A percentile compares a stretch with the other conserved stretches of the same genome.
phyloP scores from a whole-genome alignment of 73 alveolate species.

The Blepharisma stoltei region DNA sequence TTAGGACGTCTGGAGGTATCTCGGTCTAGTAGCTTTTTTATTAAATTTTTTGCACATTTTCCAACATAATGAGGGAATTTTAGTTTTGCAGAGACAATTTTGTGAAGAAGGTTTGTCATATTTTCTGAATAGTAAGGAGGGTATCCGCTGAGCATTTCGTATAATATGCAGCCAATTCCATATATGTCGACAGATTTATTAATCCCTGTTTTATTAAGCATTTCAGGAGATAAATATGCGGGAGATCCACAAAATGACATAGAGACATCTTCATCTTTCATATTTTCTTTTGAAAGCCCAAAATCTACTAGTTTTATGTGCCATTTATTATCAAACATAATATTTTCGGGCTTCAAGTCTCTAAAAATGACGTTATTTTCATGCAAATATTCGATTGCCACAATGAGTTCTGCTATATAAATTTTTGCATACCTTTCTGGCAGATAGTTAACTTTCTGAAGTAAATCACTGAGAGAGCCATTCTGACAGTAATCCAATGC shows the following conservation, averaged over 20 bases:
- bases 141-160: conserved; percentile 66
- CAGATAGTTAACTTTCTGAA: conserved; percentile 6
- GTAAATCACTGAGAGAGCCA: conserved; percentile 32
- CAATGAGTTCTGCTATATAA: conserved; percentile 61
- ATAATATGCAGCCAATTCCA: conserved; percentile 70
- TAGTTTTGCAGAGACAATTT: conserved; percentile 47
- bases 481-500: conserved; percentile 26
- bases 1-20: conserved; percentile 20
- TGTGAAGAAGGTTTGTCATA: conserved; percentile 44
- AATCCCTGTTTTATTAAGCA: conserved; percentile 63
- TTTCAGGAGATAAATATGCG: conserved; percentile 80
- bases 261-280: conserved; percentile 50
- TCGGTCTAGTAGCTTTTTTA: conserved; percentile 23
- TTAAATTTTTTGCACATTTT: conserved; percentile 45
- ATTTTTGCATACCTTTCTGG: conserved; percentile 59
- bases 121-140: conserved; percentile 66
- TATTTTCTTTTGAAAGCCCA: conserved; percentile 68
- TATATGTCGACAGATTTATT: conserved; percentile 64
- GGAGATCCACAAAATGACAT: conserved; percentile 81
- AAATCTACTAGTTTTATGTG: conserved; percentile 67
- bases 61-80: conserved; percentile 49
- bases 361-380: conserved; percentile 56
- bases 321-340: conserved; percentile 56
- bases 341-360: conserved; percentile 73
- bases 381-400: conserved; percentile 77